Evolutionary conservation across 306 rosid genomes (phyloP).

Genomic region (Fagus crenata): DNA sequence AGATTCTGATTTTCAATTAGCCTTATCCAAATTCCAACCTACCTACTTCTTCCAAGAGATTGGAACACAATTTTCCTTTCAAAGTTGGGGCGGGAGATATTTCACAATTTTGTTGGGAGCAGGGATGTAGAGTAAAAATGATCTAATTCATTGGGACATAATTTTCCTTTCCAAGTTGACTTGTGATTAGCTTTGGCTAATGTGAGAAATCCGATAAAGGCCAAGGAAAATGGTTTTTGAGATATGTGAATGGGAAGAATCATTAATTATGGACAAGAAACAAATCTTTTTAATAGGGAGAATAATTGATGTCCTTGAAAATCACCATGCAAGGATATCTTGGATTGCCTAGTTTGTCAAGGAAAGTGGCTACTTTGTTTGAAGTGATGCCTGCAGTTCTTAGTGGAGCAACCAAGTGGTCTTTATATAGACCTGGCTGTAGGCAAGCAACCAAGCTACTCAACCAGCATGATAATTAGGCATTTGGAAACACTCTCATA

Average conservation of each 20-base stretch:
- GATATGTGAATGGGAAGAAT: background rate
- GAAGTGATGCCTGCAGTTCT: background rate
- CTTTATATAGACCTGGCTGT: background rate
- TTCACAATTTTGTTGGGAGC: too few relatives aligned
- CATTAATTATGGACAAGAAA: background rate
- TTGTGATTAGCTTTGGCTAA: conserved; percentile 1
- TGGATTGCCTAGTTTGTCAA: background rate
- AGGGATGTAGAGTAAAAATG: too few relatives aligned
- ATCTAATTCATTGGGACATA: background rate
- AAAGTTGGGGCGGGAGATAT: too few relatives aligned
- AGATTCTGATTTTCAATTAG: too few relatives aligned
- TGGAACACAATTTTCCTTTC: too few relatives aligned
- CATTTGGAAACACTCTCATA: background rate
- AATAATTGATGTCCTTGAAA: background rate
- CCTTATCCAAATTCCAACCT: too few relatives aligned
- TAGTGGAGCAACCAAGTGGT: background rate
- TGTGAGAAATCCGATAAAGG: background rate
- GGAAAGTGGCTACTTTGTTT: background rate
- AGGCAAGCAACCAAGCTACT: background rate
- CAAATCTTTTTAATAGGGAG: background rate
- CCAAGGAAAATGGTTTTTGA: too few relatives aligned
- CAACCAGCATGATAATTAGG: background rate
- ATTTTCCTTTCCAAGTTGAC: background rate
- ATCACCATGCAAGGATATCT: background rate
- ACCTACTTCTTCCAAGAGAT: too few relatives aligned